phyloP scores from a whole-genome alignment of 495 filamentous ascomycete genomes.

The Bryoglossum gracile region DNA sequence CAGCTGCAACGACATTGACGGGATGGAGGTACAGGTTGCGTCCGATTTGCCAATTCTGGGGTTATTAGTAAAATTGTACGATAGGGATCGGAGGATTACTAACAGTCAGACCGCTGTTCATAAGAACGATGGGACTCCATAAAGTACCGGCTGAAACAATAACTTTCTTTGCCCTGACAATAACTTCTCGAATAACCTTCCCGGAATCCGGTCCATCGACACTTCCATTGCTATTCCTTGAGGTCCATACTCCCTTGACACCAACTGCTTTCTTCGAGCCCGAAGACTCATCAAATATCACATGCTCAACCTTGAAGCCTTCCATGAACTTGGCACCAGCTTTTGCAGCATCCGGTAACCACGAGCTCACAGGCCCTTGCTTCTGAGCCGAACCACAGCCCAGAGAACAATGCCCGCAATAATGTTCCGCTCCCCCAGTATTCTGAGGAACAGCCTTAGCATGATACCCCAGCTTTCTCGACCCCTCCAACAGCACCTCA shows the following conservation, averaged over 20 bases:
- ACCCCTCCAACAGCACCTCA: conserved; percentile 62
- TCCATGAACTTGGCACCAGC: conserved; percentile 75
- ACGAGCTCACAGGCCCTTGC: conserved; percentile 69
- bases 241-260: conserved; percentile 65
- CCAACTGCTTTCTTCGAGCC: conserved; percentile 56
- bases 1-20: conserved; percentile 49
- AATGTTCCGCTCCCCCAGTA: conserved; percentile 59
- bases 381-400: conserved; percentile 70
- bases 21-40: conserved; percentile 79
- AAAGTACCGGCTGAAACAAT: conserved; percentile 68
- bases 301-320: conserved; percentile 59
- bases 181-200: conserved; percentile 47
- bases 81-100: conserved; percentile 9
- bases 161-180: conserved; percentile 75
- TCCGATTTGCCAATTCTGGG: conserved; percentile 75
- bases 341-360: conserved; percentile 67
- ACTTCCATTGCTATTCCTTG: conserved; percentile 54
- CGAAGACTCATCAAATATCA: conserved; percentile 54
- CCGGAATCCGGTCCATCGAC: conserved; percentile 40
- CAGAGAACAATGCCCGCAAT: conserved; percentile 71
- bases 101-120: conserved; percentile 60
- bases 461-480: conserved; percentile 65
- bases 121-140: conserved; percentile 66
- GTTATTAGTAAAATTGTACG: conserved; percentile 15
- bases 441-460: conserved; percentile 73